Conservation (phyloP, 192 early-diverging fungal genomes). For the Physocladia obscura region DNA sequence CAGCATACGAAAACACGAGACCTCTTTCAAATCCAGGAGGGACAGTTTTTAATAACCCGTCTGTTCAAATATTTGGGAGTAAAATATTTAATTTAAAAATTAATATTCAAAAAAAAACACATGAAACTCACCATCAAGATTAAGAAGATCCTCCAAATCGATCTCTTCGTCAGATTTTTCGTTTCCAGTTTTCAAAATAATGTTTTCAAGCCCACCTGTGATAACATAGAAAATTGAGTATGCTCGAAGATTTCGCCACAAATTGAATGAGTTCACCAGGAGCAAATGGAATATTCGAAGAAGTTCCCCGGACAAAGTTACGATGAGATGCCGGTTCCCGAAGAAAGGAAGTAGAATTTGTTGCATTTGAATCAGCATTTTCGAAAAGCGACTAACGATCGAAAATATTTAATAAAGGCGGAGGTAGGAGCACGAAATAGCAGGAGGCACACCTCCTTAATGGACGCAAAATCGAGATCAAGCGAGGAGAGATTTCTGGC, state of each 20-base stretch:
- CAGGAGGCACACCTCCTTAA: conserved; percentile 19
- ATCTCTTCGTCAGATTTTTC: too few relatives aligned
- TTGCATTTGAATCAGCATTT: conserved; percentile 33
- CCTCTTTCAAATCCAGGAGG: conserved; percentile 76
- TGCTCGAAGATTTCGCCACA: background rate
- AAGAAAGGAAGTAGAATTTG: conserved; percentile 73
- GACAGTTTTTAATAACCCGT: conserved; percentile 53
- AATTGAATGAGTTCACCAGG: conserved; percentile 52
- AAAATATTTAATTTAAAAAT: too few relatives aligned
- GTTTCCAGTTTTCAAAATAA: conserved; percentile 42
- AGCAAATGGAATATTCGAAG: conserved; percentile 71
- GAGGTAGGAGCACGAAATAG: too few relatives aligned
- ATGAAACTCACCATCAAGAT: conserved; percentile 40
- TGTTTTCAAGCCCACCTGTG: conserved; percentile 55
- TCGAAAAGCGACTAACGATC: conserved; percentile 23
- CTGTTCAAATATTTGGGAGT: too few relatives aligned
- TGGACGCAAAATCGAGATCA: conserved; percentile 33
- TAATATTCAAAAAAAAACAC: too few relatives aligned
- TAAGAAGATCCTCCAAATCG: conserved; percentile 30
- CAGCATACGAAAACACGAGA: too few relatives aligned
- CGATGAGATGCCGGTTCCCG: conserved; percentile 54
- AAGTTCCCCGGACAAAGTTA: conserved; percentile 73
- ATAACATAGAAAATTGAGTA: background rate
- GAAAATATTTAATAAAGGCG: too few relatives aligned
- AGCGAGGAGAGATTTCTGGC: conserved; percentile 56